Base-by-base conservation (phyloP, 257 asterid species). In the Ligustrum vulgare region DNA sequence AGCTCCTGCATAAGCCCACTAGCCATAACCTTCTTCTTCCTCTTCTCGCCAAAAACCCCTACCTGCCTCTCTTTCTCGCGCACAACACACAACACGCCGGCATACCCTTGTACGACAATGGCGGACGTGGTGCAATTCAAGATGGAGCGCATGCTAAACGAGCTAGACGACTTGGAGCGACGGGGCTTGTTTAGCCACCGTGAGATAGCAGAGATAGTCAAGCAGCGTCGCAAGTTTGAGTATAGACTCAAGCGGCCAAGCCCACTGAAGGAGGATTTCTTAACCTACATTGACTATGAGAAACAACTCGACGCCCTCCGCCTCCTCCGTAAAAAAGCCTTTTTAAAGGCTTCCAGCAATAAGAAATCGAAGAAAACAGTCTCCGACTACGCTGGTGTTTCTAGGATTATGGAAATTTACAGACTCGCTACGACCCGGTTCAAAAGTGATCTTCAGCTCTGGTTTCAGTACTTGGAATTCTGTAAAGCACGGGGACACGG, bases 401-500 rank as follows among this genome's bases (percentile, higher is more conserved):
- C 96, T 18, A 86, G 97, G 82, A 93, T 95, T 71, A 79, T 92
- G 16, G 91, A 89, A 45, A 86, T 85, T 70, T 92, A 92, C 77
- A 84, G 94, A 45, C 80, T 91, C 10, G 99, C 97, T 13, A 91
- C 99, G 1, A 92, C 23, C 73, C 82, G 96, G 78, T 94, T 94
- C 79, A 94, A 94, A 84, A 98, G 99, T 15, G 99, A 94, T 75
- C 73, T 93, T 25, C 84, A 86, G 80, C 89, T 94, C 22, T 94
- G 99, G 98, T 94, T 94, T 82, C 94, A 93, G 88, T 94, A 92
- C 77, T 84, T 93, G 87, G 99, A 95, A 84, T 95, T 87, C 36
- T 95, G 98, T 72, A 81, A 81, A 83, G 88, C 84, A 49, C 80
- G 91, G 41, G 86, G 91, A 3, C 89, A 89, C 35, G 96, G 98